phyloP scores from a whole-genome alignment of 164 flowering plant genomes.

The Chimonanthus praecox region DNA sequence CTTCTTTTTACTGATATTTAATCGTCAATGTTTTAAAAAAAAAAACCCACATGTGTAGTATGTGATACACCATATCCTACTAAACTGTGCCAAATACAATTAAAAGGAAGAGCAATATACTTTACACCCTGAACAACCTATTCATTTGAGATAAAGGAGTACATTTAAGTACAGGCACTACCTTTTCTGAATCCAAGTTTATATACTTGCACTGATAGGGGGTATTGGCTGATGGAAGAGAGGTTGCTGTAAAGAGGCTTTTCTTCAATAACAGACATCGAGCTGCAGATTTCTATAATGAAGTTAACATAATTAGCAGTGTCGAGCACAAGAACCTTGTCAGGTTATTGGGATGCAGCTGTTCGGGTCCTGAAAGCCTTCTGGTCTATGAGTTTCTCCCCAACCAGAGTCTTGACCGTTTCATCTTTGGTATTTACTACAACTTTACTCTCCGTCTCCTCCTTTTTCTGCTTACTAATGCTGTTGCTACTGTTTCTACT shows the following conservation, averaged over 20 bases:
- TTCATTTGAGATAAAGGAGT: not conserved
- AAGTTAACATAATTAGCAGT: conserved; percentile 50
- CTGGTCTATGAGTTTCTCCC: conserved; percentile 57
- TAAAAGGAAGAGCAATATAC: not conserved
- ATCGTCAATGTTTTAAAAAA: too few relatives aligned
- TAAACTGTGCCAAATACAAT: not conserved
- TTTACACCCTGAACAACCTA: not conserved
- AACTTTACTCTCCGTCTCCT: not conserved
- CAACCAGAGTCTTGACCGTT: conserved; percentile 50
- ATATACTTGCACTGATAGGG: conserved; percentile 30
- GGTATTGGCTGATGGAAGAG: conserved; percentile 56
- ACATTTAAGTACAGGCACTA: not conserved
- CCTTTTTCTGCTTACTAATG: not conserved
- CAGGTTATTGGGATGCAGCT: conserved; percentile 54
- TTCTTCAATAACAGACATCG: conserved; percentile 26
- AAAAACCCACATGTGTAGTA: too few relatives aligned
- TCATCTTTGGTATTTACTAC: conserved; percentile 43
- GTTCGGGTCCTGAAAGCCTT: conserved; percentile 35
- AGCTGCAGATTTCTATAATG: conserved; percentile 40
- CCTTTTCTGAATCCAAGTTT: not conserved
- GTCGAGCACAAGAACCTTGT: conserved; percentile 59
- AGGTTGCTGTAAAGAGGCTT: conserved; percentile 59
- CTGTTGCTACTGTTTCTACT: not conserved
- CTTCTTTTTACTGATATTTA: too few relatives aligned
- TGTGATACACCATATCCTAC: too few relatives aligned